A percentile compares a stretch with the other conserved stretches of the same genome.
Evolutionary conservation across 176 grass and related monocot species (phyloP).

Genomic region (Alopecurus myosuroides): DNA sequence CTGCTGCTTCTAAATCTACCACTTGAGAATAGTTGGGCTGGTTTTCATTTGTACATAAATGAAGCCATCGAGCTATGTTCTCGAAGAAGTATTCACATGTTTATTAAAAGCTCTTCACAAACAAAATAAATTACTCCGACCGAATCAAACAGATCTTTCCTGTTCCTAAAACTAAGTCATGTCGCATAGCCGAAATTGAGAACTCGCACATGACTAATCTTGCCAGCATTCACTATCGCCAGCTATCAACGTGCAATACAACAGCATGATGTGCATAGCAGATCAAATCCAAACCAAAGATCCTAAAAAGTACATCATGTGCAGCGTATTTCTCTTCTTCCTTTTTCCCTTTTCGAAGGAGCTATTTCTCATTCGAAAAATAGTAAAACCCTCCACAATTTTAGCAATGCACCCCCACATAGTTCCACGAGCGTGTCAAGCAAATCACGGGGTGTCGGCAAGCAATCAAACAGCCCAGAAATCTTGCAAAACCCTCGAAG

Average conservation of each 20-base stretch:
- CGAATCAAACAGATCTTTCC: not conserved
- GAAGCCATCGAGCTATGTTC: not conserved
- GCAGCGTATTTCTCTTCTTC: no score
- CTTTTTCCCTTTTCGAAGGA: no score
- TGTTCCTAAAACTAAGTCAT: not conserved
- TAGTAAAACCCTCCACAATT: no score
- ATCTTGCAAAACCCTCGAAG: not conserved
- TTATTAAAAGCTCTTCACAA: not conserved
- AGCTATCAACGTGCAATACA: not conserved
- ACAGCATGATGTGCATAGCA: not conserved
- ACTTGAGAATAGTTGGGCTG: not conserved
- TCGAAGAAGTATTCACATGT: not conserved
- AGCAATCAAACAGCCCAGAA: no score
- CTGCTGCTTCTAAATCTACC: not conserved
- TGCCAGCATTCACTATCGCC: not conserved
- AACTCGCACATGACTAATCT: not conserved
- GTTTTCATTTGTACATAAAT: not conserved
- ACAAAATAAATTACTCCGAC: not conserved
- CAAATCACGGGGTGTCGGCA: no score
- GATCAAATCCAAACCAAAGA: not conserved
- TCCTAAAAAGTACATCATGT: not conserved
- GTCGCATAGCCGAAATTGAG: not conserved
- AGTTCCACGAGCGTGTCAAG: no score
- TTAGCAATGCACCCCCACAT: no score
- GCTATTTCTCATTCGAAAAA: no score